phyloP scores from a whole-genome alignment of 345 rosid genomes.

The Laguncularia racemosa region DNA sequence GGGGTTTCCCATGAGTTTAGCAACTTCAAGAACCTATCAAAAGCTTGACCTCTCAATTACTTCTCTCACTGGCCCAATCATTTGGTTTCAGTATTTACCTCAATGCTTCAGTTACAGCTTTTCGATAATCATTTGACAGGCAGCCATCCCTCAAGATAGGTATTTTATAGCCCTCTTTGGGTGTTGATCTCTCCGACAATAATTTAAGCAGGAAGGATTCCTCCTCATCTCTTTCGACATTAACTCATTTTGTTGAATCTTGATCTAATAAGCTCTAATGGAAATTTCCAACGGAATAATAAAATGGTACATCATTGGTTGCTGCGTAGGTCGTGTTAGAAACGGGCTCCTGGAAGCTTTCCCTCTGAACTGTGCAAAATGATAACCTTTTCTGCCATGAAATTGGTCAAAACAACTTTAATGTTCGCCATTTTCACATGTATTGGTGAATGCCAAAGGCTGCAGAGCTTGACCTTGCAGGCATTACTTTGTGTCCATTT shows the following conservation, averaged over 20 bases:
- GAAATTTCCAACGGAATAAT: conserved; percentile 54
- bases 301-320: conserved; percentile 44
- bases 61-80: conserved; percentile 62
- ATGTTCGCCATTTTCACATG: conserved; percentile 62
- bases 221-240: conserved; percentile 55
- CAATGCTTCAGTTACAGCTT: conserved; percentile 77
- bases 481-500: conserved; percentile 49
- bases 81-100: conserved; percentile 60
- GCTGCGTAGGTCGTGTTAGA: conserved; percentile 56
- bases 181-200: conserved; percentile 83
- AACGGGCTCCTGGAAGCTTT: conserved; percentile 73
- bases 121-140: conserved; percentile 66
- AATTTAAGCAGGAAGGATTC: conserved; percentile 63
- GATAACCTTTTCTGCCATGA: conserved; percentile 63
- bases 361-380: conserved; percentile 74
- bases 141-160: conserved; percentile 71
- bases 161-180: conserved; percentile 61
- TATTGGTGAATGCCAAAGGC: conserved; percentile 53
- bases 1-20: conserved; percentile 73
- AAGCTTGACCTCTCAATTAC: conserved; percentile 88
- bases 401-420: conserved; percentile 65
- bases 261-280: conserved; percentile 67
- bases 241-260: conserved; percentile 58
- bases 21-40: conserved; percentile 54
- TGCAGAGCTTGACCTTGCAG: conserved; percentile 72